Evolutionary conservation across 2,329 filamentous ascomycete species (phyloP).

Genomic region (Hypoxylon sp.): DNA sequence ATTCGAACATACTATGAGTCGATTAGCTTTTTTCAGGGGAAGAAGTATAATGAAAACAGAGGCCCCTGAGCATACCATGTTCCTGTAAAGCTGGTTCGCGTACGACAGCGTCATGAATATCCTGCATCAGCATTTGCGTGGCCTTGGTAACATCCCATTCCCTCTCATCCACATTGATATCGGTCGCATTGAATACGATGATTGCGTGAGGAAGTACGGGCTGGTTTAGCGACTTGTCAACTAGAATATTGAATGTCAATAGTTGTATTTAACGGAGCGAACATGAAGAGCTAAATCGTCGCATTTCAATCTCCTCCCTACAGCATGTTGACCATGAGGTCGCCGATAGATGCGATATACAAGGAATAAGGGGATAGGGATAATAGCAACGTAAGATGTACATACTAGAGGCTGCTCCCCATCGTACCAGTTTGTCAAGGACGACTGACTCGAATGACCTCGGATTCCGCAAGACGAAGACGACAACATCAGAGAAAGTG

Average conservation of each 20-base stretch:
- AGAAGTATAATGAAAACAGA: neutral
- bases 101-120: slow-evolving; percentile 55
- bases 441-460: slow-evolving; percentile 60
- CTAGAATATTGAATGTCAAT: slow-evolving; percentile 20
- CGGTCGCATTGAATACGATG: slow-evolving; percentile 66
- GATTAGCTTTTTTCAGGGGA: slow-evolving; percentile 11
- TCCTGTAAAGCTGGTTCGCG: slow-evolving; percentile 56
- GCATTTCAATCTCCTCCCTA: neutral
- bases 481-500: slow-evolving; percentile 62
- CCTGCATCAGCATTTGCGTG: slow-evolving; percentile 58
- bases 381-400: slow-evolving; percentile 2
- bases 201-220: slow-evolving; percentile 69
- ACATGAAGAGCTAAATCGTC: neutral
- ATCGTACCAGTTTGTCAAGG: slow-evolving; percentile 62
- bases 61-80: slow-evolving; percentile 28
- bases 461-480: slow-evolving; percentile 61
- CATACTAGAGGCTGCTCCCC: slow-evolving; percentile 62
- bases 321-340: neutral
- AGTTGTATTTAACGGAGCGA: neutral
- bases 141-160: slow-evolving; percentile 61
- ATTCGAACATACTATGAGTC: slow-evolving; percentile 24
- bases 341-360: neutral
- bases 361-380: neutral
- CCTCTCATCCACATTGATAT: slow-evolving; percentile 56
- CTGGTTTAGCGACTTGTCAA: slow-evolving; percentile 69